These are phyloP conservation scores for Wickerhamomyces mucosus DNA, from an alignment of 805 yeast genomes.

Conservation along the genomic window DNA sequence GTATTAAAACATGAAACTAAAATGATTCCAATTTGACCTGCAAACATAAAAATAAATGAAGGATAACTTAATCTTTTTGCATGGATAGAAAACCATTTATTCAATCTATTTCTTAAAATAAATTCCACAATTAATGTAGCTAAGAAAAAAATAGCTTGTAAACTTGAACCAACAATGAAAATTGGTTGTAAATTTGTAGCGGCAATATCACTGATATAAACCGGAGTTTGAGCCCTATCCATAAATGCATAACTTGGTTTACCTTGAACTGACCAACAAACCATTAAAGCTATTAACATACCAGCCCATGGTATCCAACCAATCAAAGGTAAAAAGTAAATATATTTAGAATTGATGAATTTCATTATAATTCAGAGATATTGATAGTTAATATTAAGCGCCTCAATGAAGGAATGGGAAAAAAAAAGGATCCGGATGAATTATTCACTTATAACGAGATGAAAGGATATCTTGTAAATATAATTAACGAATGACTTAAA, in stretches of 20 bases:
- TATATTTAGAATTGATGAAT: not conserved
- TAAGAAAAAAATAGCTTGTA: constrained; percentile 69
- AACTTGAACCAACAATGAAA: constrained; percentile 68
- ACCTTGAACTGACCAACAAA: constrained; percentile 76
- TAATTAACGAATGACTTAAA: too few relatives aligned
- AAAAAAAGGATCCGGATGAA: too few relatives aligned
- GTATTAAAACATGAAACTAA: constrained; percentile 71
- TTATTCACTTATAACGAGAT: too few relatives aligned
- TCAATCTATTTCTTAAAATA: constrained; percentile 43
- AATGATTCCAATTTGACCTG: constrained; percentile 66
- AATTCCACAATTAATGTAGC: constrained; percentile 56
- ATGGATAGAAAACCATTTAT: constrained; percentile 29
- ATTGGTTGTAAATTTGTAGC: constrained; percentile 82
- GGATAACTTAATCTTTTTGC: constrained; percentile 32
- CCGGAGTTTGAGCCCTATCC: constrained; percentile 35
- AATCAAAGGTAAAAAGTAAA: not conserved
- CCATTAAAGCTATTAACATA: constrained; percentile 73
- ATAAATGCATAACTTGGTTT: constrained; percentile 58
- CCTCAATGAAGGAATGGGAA: too few relatives aligned
- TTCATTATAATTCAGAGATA: too few relatives aligned
- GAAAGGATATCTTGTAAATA: too few relatives aligned
- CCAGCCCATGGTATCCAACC: constrained; percentile 69
- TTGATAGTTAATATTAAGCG: too few relatives aligned
- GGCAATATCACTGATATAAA: constrained; percentile 79
- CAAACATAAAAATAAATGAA: constrained; percentile 32